phyloP scores from a whole-genome alignment of 371 early-diverging fungal genomes.

The Mucor racemosus region DNA sequence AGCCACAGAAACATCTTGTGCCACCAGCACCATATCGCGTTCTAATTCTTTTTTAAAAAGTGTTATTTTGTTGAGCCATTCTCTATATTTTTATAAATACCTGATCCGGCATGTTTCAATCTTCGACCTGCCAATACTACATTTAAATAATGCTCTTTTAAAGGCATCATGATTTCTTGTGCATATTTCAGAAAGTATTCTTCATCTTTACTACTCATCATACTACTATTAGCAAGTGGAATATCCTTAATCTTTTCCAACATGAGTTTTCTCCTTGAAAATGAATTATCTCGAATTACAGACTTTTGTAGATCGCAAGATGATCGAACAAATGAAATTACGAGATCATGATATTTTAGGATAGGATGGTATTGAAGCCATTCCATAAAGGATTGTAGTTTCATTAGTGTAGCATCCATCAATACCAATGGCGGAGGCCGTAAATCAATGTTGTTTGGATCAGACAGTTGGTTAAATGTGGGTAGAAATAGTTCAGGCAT shows the following conservation, averaged over 20 bases:
- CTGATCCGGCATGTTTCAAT: conserved; percentile 20
- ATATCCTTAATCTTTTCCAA: conserved; percentile 39
- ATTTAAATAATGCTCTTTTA: conserved; percentile 22
- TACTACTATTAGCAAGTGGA: conserved; percentile 9
- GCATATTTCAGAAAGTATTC: conserved; percentile 47
- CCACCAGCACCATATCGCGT: background rate
- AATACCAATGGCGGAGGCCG: conserved; percentile 49
- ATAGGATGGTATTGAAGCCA: conserved; percentile 53
- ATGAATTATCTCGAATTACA: conserved; percentile 35
- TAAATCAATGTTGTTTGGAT: conserved; percentile 44
- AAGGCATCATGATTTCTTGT: conserved; percentile 29
- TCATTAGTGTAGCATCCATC: conserved; percentile 33
- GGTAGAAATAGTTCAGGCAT: conserved; percentile 59
- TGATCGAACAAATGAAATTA: conserved; percentile 55
- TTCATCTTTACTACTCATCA: conserved; percentile 26
- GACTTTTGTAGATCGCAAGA: conserved; percentile 26
- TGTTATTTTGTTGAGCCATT: background rate
- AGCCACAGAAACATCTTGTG: background rate
- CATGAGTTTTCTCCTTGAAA: conserved; percentile 37
- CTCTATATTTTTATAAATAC: conserved; percentile 10
- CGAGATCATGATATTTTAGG: conserved; percentile 48
- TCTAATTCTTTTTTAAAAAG: conserved; percentile 5
- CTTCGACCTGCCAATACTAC: conserved; percentile 9
- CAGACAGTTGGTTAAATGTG: conserved; percentile 42
- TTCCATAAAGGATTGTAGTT: conserved; percentile 52